A percentile compares a stretch with the other conserved stretches of the same genome.
These are phyloP conservation scores for Hanseniaspora uvarum DNA, from an alignment of 1,139 yeast species.

Conservation along the genomic window DNA sequence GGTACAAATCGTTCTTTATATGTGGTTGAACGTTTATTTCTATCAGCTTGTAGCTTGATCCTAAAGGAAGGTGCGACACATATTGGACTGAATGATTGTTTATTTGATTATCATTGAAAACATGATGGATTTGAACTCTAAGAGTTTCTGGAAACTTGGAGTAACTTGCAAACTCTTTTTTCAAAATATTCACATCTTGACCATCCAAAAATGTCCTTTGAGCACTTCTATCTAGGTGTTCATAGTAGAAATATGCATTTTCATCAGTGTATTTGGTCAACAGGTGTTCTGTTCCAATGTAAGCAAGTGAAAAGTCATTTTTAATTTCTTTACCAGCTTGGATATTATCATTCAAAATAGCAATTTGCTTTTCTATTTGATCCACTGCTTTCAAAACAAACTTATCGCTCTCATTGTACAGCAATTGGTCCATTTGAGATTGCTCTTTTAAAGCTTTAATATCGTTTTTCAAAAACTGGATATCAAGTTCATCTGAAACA, in stretches of 20 bases:
- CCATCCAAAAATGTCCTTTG: slow-evolving; percentile 58
- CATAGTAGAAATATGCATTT: slow-evolving; percentile 50
- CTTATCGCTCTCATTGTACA: slow-evolving; percentile 52
- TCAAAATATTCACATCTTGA: slow-evolving; percentile 65
- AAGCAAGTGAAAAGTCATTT: slow-evolving; percentile 10
- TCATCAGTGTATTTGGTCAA: slow-evolving; percentile 29
- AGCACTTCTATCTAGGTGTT: slow-evolving; percentile 60
- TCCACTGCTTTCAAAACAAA: slow-evolving; percentile 49
- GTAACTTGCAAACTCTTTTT: slow-evolving; percentile 53
- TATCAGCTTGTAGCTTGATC: slow-evolving; percentile 71
- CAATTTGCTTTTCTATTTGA: slow-evolving; percentile 42
- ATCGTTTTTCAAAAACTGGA: slow-evolving; percentile 41
- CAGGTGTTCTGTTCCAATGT: slow-evolving; percentile 8
- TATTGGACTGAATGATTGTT: slow-evolving; percentile 48
- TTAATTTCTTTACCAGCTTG: slow-evolving; percentile 22
- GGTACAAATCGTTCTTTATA: not conserved
- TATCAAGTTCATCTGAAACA: slow-evolving; percentile 24
- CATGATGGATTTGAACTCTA: slow-evolving; percentile 55
- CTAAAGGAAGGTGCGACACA: slow-evolving; percentile 70
- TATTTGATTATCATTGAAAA: slow-evolving; percentile 50
- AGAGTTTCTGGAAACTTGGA: slow-evolving; percentile 57
- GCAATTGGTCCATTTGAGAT: slow-evolving; percentile 45
- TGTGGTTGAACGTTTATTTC: slow-evolving; percentile 66
- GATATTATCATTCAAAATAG: slow-evolving; percentile 20
- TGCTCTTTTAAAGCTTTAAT: slow-evolving; percentile 43